A percentile compares a stretch with the other conserved stretches of the same genome.
Evolutionary conservation across 2,329 filamentous ascomycete genomes (phyloP).

Genomic region (Claviceps sorghi): DNA sequence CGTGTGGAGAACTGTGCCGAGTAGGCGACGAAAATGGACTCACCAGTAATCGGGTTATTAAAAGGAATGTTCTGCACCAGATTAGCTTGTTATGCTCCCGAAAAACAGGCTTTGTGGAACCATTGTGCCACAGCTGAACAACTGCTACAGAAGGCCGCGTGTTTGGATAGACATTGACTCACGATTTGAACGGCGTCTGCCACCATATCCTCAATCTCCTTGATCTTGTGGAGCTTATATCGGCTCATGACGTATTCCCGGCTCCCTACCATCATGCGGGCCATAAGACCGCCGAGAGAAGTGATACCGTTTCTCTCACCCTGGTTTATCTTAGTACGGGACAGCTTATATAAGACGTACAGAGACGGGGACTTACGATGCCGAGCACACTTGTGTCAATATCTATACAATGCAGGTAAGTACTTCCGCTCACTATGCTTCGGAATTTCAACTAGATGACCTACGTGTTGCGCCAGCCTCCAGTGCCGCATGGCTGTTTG

Average conservation of each 20-base stretch:
- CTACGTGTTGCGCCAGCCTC: slow-evolving; percentile 64
- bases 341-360: background rate
- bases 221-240: slow-evolving; percentile 80
- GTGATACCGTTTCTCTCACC: slow-evolving; percentile 8
- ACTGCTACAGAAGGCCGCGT: background rate
- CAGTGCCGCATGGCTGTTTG: slow-evolving; percentile 73
- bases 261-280: slow-evolving; percentile 21
- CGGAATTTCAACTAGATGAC: background rate
- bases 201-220: slow-evolving; percentile 70
- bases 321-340: background rate
- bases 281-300: slow-evolving; percentile 8
- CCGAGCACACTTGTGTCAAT: slow-evolving; percentile 6
- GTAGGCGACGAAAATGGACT: background rate
- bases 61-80: slow-evolving; percentile 11
- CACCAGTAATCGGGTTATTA: slow-evolving; percentile 18
- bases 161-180: background rate
- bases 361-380: background rate
- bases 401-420: background rate
- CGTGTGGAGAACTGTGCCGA: too few species aligned
- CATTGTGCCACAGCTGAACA: background rate
- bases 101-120: background rate
- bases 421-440: background rate
- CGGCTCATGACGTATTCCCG: slow-evolving; percentile 8
- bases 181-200: slow-evolving; percentile 25
- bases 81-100: background rate